Evolutionary conservation across 2,329 filamentous ascomycete species (phyloP).

Genomic region (Colletotrichum tropicicola): DNA sequence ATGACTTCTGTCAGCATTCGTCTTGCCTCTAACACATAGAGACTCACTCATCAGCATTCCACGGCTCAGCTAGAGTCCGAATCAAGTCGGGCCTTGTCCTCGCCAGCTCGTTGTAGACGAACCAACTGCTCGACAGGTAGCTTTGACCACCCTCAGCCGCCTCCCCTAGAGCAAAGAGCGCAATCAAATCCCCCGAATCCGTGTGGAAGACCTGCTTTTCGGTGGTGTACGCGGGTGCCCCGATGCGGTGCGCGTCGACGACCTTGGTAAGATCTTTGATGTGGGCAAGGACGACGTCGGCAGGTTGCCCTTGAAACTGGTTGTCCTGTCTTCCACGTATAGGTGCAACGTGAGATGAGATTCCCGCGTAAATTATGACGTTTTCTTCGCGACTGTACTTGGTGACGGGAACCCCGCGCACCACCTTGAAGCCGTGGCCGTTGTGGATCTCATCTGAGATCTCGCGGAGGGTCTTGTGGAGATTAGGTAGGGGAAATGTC

Average conservation of each 20-base stretch:
- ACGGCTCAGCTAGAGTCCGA: conserved; percentile 60
- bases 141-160: conserved; percentile 64
- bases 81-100: conserved; percentile 67
- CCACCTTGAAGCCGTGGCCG: conserved; percentile 68
- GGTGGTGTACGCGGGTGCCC: conserved; percentile 65
- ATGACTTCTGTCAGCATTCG: background rate
- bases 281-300: conserved; percentile 64
- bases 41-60: conserved; percentile 53
- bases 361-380: conserved; percentile 66
- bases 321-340: conserved; percentile 62
- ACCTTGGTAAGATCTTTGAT: conserved; percentile 67
- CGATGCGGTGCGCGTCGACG: conserved; percentile 50
- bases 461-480: conserved; percentile 58
- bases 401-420: conserved; percentile 65
- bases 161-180: conserved; percentile 64
- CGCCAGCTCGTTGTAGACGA: conserved; percentile 71
- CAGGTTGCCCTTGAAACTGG: conserved; percentile 51
- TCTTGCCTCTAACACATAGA: too few species aligned
- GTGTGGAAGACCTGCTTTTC: conserved; percentile 73
- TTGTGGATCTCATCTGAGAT: conserved; percentile 64
- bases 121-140: conserved; percentile 65
- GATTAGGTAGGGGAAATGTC: conserved; percentile 64
- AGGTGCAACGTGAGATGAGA: conserved; percentile 66
- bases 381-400: conserved; percentile 64
- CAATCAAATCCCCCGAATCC: conserved; percentile 67